Conservation (phyloP, 768 basidiomycete genomes). For the Tricholoma furcatifolium region DNA sequence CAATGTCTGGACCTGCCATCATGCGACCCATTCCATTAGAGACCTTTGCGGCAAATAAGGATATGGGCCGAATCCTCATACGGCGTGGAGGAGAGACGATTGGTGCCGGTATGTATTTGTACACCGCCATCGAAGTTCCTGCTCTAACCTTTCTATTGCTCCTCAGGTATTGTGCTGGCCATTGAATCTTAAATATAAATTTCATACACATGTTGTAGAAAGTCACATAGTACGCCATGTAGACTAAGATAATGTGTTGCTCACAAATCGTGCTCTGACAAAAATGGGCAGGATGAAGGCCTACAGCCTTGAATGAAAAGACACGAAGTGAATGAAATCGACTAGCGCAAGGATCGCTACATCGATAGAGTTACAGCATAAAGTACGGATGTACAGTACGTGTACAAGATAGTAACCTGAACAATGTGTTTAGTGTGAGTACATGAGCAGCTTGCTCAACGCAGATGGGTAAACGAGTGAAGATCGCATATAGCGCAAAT, state of each 20-base stretch:
- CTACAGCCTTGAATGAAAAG: too few relatives aligned
- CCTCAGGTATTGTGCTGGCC: conserved; percentile 8
- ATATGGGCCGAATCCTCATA: conserved; percentile 92
- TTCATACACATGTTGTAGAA: neutral
- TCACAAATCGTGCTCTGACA: too few relatives aligned
- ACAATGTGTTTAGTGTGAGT: too few relatives aligned
- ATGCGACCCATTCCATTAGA: conserved; percentile 79
- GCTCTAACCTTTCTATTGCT: neutral
- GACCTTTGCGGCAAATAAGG: conserved; percentile 84
- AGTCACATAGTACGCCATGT: too few relatives aligned
- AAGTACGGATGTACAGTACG: neutral
- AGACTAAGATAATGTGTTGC: too few relatives aligned
- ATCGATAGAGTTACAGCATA: neutral
- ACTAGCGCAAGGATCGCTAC: neutral
- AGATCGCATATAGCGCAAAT: too few relatives aligned
- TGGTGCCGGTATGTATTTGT: conserved; percentile 69
- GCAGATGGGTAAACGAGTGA: too few relatives aligned
- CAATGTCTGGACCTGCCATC: conserved; percentile 44
- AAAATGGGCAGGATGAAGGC: too few relatives aligned
- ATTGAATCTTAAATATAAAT: neutral
- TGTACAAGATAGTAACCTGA: neutral
- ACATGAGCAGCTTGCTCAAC: too few relatives aligned
- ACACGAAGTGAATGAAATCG: neutral
- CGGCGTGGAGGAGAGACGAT: conserved; percentile 92
- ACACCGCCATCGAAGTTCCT: neutral